These are phyloP conservation scores for Candida railenensis DNA, from an alignment of 805 yeast genomes.

Conservation along the genomic window DNA sequence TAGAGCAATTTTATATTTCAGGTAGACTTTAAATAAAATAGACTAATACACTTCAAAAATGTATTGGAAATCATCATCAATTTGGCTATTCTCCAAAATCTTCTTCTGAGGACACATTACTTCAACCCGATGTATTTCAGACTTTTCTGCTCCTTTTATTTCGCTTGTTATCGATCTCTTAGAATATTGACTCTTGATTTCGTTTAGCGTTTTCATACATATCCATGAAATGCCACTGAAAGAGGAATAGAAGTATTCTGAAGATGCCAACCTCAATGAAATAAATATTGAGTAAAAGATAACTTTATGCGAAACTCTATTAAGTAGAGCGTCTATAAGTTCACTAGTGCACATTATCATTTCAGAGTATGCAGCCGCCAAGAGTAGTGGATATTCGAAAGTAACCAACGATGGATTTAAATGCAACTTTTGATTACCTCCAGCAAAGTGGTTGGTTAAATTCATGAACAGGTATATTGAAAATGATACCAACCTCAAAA, in stretches of 20 bases:
- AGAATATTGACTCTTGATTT: too few relatives aligned
- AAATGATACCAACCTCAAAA: slow-evolving; percentile 24
- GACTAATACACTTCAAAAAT: neutral
- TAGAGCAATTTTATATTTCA: neutral
- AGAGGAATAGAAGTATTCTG: neutral
- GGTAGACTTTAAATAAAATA: neutral
- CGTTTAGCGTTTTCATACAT: neutral
- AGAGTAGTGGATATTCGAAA: slow-evolving; percentile 16
- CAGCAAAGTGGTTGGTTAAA: slow-evolving; percentile 16
- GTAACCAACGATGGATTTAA: slow-evolving; percentile 13
- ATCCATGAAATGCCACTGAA: neutral
- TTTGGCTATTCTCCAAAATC: neutral
- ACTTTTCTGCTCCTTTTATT: too few relatives aligned
- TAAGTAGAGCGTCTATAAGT: neutral
- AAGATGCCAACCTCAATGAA: neutral
- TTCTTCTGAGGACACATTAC: too few relatives aligned
- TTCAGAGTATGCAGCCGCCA: slow-evolving; percentile 15
- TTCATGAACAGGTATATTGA: slow-evolving; percentile 28
- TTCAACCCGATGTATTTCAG: too few relatives aligned
- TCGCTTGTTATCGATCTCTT: too few relatives aligned
- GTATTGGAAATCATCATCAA: neutral
- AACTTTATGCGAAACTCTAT: neutral
- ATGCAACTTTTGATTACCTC: slow-evolving; percentile 12
- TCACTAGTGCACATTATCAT: neutral
- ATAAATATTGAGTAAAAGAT: neutral